phyloP scores from a whole-genome alignment of 768 basidiomycete genomes.

The Mycena maculata region DNA sequence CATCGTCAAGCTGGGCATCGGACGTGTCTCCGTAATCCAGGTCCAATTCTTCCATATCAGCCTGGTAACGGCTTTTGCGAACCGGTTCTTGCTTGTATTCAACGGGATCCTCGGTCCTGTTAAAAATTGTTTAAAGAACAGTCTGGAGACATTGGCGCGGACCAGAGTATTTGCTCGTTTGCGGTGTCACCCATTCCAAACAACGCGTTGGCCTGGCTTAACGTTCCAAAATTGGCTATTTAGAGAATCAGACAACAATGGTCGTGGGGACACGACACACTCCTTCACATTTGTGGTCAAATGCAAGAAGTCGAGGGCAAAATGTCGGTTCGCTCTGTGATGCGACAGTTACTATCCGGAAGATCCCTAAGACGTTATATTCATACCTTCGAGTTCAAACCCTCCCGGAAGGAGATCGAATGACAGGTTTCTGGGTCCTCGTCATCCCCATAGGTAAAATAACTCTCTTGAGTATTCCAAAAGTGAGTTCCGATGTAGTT shows the following conservation, averaged over 20 bases:
- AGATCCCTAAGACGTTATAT: conserved; percentile 1
- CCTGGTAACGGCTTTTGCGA: conserved; percentile 66
- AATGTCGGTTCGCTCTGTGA: conserved; percentile 59
- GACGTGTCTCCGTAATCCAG: conserved; percentile 29
- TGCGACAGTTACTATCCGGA: conserved; percentile 3
- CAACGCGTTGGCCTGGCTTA: conserved; percentile 57
- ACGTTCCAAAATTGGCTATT: conserved; percentile 74
- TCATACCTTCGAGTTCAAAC: conserved; percentile 59
- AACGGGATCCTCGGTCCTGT: conserved; percentile 43
- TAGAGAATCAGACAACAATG: neutral
- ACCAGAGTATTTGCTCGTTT: conserved; percentile 27
- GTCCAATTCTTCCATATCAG: conserved; percentile 46
- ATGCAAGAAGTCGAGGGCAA: conserved; percentile 72
- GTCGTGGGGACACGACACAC: conserved; percentile 18
- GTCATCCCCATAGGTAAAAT: conserved; percentile 63
- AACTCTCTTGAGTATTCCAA: conserved; percentile 85
- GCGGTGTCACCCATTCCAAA: conserved; percentile 47
- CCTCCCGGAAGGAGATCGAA: conserved; percentile 76
- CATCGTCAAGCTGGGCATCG: conserved; percentile 38
- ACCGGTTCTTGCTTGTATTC: conserved; percentile 67
- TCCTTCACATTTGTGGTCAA: conserved; percentile 73
- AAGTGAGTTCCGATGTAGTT: conserved; percentile 83
- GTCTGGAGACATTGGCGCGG: conserved; percentile 23
- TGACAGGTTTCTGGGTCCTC: conserved; percentile 59
- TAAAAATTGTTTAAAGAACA: neutral